phyloP scores from a whole-genome alignment of 1,139 yeast genomes.

The Zygoascus hellenicus region DNA sequence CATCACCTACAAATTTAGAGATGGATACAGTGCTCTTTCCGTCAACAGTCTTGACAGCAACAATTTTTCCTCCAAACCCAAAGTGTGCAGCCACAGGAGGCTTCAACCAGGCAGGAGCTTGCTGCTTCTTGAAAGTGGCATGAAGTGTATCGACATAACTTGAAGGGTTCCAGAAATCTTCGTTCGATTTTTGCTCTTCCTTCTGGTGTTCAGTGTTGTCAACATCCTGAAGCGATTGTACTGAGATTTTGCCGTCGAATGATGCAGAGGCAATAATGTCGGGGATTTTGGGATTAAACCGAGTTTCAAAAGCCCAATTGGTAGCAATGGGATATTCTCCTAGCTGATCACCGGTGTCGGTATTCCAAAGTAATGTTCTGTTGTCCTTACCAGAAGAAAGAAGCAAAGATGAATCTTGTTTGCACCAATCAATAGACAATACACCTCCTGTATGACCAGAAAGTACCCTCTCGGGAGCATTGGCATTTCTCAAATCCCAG shows the following conservation, averaged over 20 bases:
- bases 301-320: slow-evolving; percentile 88
- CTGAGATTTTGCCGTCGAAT: slow-evolving; percentile 76
- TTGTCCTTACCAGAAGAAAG: slow-evolving; percentile 91
- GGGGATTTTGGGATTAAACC: slow-evolving; percentile 83
- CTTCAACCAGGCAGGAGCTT: slow-evolving; percentile 87
- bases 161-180: slow-evolving; percentile 86
- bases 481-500: slow-evolving; percentile 93
- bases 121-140: slow-evolving; percentile 52
- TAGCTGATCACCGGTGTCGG: slow-evolving; percentile 58
- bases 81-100: slow-evolving; percentile 73
- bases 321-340: slow-evolving; percentile 90
- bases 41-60: slow-evolving; percentile 42
- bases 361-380: slow-evolving; percentile 86
- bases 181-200: slow-evolving; percentile 34
- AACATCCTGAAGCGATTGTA: slow-evolving; percentile 86
- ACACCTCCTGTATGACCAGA: slow-evolving; percentile 86
- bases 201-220: slow-evolving; percentile 18
- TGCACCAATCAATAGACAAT: slow-evolving; percentile 89
- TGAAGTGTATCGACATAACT: slow-evolving; percentile 63
- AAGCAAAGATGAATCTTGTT: slow-evolving; percentile 68
- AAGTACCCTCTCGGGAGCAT: slow-evolving; percentile 74
- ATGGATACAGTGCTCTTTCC: slow-evolving; percentile 44
- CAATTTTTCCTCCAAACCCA: slow-evolving; percentile 92
- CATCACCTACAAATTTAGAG: slow-evolving; percentile 44
- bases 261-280: slow-evolving; percentile 92